Evolutionary conservation across 2,329 filamentous ascomycete species (phyloP).

Genomic region (Aspergillus bombycis): DNA sequence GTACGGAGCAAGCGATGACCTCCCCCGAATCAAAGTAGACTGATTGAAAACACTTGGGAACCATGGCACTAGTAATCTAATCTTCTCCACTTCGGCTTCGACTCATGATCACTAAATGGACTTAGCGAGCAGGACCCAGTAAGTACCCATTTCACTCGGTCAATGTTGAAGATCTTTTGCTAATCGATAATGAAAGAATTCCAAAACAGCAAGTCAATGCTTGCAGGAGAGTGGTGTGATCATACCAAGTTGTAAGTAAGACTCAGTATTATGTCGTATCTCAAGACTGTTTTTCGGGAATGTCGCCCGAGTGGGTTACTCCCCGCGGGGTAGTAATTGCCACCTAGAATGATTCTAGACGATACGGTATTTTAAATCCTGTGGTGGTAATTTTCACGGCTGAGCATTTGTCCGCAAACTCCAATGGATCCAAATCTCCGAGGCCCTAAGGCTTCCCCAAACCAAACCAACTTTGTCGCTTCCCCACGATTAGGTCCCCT

Average conservation of each 20-base stretch:
- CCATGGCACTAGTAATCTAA: neutral
- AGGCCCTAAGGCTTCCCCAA: neutral
- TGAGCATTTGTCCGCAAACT: conserved; percentile 21
- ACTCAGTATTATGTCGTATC: neutral
- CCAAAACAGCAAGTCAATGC: neutral
- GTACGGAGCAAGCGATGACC: neutral
- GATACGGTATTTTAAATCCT: neutral
- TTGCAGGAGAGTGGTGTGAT: neutral
- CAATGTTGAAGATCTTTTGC: neutral
- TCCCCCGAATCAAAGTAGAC: neutral
- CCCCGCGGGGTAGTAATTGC: conserved; percentile 20
- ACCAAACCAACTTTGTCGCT: conserved; percentile 7
- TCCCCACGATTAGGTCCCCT: conserved; percentile 17
- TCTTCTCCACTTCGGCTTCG: neutral
- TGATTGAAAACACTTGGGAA: conserved; percentile 3
- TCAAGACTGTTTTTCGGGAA: neutral
- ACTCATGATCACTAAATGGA: neutral
- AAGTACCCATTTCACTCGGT: neutral
- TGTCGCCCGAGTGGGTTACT: conserved; percentile 9
- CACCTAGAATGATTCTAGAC: neutral
- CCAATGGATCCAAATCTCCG: conserved; percentile 9
- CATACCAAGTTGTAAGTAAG: neutral
- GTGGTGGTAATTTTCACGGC: conserved; percentile 10
- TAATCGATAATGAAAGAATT: neutral
- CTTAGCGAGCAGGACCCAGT: neutral